A percentile compares a stretch with the other conserved stretches of the same genome.
phyloP scores from a whole-genome alignment of 140 eudicot genomes.

The Flaveria floridana region DNA sequence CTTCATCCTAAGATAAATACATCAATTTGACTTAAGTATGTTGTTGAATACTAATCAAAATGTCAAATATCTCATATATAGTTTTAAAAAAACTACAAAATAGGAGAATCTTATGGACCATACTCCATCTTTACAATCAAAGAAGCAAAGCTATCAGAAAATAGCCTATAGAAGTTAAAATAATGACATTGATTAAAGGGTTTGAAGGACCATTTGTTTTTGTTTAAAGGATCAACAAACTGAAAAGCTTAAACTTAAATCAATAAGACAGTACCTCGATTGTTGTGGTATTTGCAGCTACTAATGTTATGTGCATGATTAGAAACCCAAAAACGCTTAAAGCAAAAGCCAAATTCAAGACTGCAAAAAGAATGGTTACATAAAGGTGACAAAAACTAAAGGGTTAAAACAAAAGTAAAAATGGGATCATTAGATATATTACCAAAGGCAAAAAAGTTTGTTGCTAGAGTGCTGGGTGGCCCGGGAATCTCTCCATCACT shows the following conservation, averaged over 20 bases:
- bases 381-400: conserved; percentile 11
- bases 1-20: no score
- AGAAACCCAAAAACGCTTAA: conserved; percentile 87
- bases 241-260: not conserved
- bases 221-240: conserved; percentile 9
- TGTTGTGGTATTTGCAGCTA: conserved; percentile 88
- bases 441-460: conserved; percentile 97
- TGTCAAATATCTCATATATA: conserved; percentile 5
- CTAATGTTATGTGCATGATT: conserved; percentile 88
- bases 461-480: conserved; percentile 81
- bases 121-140: not conserved
- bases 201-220: conserved; percentile 7
- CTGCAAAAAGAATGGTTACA: conserved; percentile 42
- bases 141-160: no score
- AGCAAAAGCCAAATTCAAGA: conserved; percentile 84
- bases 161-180: not conserved
- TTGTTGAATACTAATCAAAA: not conserved
- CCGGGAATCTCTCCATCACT: conserved; percentile 92
- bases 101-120: not conserved
- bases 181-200: not conserved
- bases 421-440: conserved; percentile 23
- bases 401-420: not conserved
- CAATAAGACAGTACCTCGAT: conserved; percentile 65
- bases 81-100: not conserved
- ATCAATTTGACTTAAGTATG: no score